Evolutionary conservation across 2,329 filamentous ascomycete genomes (phyloP).

Genomic region (Triangularia verruculosa): DNA sequence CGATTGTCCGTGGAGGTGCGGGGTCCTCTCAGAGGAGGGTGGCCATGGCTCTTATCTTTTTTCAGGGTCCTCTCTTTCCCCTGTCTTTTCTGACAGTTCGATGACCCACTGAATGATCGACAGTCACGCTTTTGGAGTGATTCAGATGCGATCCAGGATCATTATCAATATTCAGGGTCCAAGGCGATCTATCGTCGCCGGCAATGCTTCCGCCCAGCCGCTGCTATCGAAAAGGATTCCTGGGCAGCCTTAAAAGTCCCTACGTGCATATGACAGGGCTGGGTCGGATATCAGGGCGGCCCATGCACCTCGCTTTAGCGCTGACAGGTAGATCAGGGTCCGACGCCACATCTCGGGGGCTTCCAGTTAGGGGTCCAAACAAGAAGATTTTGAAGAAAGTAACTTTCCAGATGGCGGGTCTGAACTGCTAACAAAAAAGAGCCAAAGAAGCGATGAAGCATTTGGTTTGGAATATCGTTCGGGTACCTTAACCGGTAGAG

Average conservation of each 20-base stretch:
- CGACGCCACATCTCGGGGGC: too few relatives aligned
- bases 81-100: not conserved
- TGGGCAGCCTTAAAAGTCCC: too few relatives aligned
- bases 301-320: too few relatives aligned
- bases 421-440: too few relatives aligned
- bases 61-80: not conserved
- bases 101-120: not conserved
- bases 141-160: not conserved
- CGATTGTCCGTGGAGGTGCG: not conserved
- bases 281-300: not conserved
- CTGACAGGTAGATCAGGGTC: too few relatives aligned
- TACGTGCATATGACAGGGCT: not conserved
- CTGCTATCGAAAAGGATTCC: not conserved
- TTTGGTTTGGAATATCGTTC: too few relatives aligned
- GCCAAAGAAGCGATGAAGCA: too few relatives aligned
- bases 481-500: too few relatives aligned
- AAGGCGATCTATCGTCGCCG: not conserved
- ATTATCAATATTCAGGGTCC: not conserved
- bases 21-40: not conserved
- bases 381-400: too few relatives aligned
- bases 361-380: too few relatives aligned
- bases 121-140: not conserved
- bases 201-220: not conserved
- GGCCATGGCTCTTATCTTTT: not conserved
- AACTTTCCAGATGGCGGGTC: too few relatives aligned